These are phyloP conservation scores for Schwanniomyces yamadae DNA, from an alignment of 805 yeast genomes.

Conservation along the genomic window DNA sequence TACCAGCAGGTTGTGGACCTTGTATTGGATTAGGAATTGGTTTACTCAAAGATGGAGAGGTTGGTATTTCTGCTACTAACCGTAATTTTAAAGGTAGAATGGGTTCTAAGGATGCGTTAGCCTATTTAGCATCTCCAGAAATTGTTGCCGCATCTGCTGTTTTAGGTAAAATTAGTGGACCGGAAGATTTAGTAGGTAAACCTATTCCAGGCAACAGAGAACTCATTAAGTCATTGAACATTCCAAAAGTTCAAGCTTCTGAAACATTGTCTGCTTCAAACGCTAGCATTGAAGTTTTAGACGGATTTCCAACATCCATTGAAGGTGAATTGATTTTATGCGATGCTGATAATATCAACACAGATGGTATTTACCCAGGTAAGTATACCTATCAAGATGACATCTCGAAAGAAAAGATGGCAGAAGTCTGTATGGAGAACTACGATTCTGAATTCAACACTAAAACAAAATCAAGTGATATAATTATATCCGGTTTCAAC, in stretches of 20 bases:
- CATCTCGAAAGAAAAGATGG: conserved; percentile 92
- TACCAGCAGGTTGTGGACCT: conserved; percentile 99
- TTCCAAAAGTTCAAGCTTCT: conserved; percentile 25
- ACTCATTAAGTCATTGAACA: conserved; percentile 45
- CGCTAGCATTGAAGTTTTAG: conserved; percentile 67
- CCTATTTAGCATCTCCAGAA: conserved; percentile 94
- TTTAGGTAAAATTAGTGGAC: conserved; percentile 90
- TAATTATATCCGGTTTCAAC: conserved; percentile 87
- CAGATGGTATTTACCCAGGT: conserved; percentile 99
- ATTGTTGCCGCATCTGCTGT: conserved; percentile 98
- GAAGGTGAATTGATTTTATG: conserved; percentile 92
- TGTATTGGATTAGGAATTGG: conserved; percentile 98
- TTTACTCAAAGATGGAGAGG: conserved; percentile 89
- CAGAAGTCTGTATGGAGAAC: conserved; percentile 99
- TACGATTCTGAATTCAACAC: conserved; percentile 85
- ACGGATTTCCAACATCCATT: conserved; percentile 87
- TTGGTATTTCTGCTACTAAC: conserved; percentile 97
- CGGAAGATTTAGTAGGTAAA: conserved; percentile 74
- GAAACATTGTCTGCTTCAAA: conserved; percentile 28
- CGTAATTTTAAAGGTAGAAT: conserved; percentile 98
- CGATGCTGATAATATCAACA: conserved; percentile 95
- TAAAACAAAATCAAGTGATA: conserved; percentile 85
- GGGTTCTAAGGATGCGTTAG: conserved; percentile 97
- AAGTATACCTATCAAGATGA: conserved; percentile 99
- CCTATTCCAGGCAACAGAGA: conserved; percentile 44